Evolutionary conservation across 345 rosid genomes (phyloP).

Genomic region (Populus simonii): DNA sequence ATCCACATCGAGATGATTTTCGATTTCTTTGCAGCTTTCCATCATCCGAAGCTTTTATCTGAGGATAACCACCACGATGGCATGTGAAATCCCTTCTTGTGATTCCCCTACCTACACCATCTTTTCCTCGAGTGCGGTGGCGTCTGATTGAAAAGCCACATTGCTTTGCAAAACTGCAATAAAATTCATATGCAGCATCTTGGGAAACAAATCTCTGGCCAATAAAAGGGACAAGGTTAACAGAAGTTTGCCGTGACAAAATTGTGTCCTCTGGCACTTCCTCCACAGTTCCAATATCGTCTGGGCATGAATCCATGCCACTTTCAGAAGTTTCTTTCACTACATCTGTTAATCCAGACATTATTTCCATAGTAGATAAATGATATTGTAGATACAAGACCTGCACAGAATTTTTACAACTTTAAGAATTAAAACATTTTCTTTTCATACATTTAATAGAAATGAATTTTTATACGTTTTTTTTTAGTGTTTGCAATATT

Average conservation of each 20-base stretch:
- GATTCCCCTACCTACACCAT: constrained; percentile 61
- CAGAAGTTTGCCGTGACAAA: constrained; percentile 52
- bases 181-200: constrained; percentile 62
- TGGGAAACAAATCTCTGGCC: constrained; percentile 63
- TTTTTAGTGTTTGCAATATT: too few relatives aligned
- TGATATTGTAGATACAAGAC: constrained; percentile 2
- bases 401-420: constrained; percentile 13
- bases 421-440: background rate
- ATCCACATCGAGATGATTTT: constrained; percentile 57
- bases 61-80: constrained; percentile 59
- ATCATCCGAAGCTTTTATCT: constrained; percentile 47
- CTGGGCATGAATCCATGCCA: constrained; percentile 43
- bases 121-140: constrained; percentile 60
- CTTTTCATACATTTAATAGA: too few relatives aligned
- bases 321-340: constrained; percentile 47
- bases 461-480: too few relatives aligned
- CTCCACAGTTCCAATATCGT: constrained; percentile 38
- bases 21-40: constrained; percentile 57
- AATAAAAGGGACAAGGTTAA: constrained; percentile 51
- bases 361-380: constrained; percentile 19
- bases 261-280: constrained; percentile 46
- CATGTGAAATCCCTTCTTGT: constrained; percentile 63
- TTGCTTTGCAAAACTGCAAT: constrained; percentile 63
- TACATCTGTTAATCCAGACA: constrained; percentile 41
- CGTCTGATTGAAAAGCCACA: constrained; percentile 61